A percentile compares a stretch with the other conserved stretches of the same genome.
These are phyloP conservation scores for Linum lewisii DNA, from an alignment of 345 rosid genomes.

Conservation along the genomic window DNA sequence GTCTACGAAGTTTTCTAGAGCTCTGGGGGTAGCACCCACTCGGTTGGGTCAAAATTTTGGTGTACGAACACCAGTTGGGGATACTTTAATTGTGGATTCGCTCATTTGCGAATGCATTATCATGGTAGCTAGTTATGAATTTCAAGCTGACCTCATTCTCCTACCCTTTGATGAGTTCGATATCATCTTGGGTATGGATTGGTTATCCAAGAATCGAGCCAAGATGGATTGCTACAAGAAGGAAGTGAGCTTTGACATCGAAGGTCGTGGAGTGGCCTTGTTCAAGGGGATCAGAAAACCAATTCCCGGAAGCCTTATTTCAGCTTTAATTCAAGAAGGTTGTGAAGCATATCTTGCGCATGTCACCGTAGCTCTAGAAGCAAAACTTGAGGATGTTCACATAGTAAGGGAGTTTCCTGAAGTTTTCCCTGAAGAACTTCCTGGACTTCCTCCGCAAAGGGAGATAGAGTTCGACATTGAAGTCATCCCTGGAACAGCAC, in stretches of 20 bases:
- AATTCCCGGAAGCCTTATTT: neutral
- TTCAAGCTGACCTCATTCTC: neutral
- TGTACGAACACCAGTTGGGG: neutral
- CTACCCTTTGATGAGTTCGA: neutral
- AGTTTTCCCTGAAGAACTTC: neutral
- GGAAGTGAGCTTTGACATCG: neutral
- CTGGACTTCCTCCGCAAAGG: neutral
- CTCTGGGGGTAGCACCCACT: neutral
- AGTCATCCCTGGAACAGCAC: neutral
- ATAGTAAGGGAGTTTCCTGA: neutral
- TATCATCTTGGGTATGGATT: neutral
- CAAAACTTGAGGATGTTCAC: neutral
- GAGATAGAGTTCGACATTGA: neutral
- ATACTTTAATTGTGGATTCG: neutral
- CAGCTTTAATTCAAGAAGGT: neutral
- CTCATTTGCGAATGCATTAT: neutral
- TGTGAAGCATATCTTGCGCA: too few species aligned
- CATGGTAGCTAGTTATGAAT: neutral
- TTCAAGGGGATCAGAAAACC: neutral
- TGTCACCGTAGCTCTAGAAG: neutral
- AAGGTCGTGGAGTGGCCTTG: accelerated
- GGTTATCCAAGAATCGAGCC: neutral
- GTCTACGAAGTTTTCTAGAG: neutral
- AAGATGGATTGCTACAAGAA: neutral
- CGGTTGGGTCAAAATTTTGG: neutral